Conservation (phyloP, 106 monocot species). For the Triglochin maritima region DNA sequence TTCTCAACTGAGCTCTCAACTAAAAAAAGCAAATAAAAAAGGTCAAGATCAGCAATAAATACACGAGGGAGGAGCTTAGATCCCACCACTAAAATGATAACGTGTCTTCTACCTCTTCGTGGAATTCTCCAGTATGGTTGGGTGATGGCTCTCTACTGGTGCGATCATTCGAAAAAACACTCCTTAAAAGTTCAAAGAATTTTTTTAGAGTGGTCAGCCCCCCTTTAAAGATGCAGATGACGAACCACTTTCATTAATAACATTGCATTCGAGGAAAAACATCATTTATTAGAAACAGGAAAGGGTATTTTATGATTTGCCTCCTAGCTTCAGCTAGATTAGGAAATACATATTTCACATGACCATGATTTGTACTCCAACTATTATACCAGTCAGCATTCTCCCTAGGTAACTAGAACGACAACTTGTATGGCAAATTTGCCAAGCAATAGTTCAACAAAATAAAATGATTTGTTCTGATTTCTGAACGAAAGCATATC, state of each 20-base stretch:
- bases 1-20: conserved; percentile 52
- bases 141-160: conserved; percentile 54
- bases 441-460: no score
- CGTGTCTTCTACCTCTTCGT: conserved; percentile 28
- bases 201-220: not conserved
- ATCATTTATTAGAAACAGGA: no score
- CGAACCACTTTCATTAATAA: not conserved
- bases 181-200: conserved; percentile 10
- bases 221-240: not conserved
- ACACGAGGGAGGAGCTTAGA: not conserved
- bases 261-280: no score
- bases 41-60: not conserved
- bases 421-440: no score
- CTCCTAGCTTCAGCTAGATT: no score
- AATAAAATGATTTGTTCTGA: not conserved
- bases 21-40: conserved; percentile 11
- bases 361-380: no score
- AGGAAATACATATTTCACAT: no score
- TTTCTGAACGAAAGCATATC: not conserved
- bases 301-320: no score
- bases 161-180: conserved; percentile 27
- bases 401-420: no score
- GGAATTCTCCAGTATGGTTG: conserved; percentile 46
- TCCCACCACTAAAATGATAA: conserved; percentile 2
- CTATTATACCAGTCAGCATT: no score